Evolutionary conservation across 495 filamentous ascomycete genomes (phyloP).

Genomic region (Hypoxylon lenormandii): DNA sequence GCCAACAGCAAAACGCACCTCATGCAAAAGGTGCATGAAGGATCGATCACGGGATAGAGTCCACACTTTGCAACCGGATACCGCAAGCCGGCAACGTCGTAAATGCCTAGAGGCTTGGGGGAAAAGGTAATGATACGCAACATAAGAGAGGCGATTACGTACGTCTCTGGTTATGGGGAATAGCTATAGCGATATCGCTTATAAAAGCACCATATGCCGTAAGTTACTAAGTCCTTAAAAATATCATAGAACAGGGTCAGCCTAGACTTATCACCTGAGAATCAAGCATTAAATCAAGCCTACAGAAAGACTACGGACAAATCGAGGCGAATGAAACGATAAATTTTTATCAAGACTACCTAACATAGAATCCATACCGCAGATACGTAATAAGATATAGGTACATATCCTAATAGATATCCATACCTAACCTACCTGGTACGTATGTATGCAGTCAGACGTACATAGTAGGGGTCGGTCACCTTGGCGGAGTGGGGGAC

Average conservation of each 20-base stretch:
- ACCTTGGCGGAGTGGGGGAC: conserved; percentile 33
- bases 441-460: too few species aligned
- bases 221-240: conserved; percentile 3
- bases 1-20: conserved; percentile 8
- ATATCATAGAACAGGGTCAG: background rate
- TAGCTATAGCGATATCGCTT: background rate
- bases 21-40: conserved; percentile 41
- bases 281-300: conserved; percentile 34
- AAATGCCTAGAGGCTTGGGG: background rate
- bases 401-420: conserved; percentile 13
- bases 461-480: background rate
- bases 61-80: conserved; percentile 15
- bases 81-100: conserved; percentile 16
- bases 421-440: background rate
- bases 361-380: background rate
- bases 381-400: conserved; percentile 26
- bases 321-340: conserved; percentile 27
- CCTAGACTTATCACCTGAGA: conserved; percentile 1
- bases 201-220: conserved; percentile 20
- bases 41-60: conserved; percentile 40
- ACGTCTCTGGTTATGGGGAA: conserved; percentile 19
- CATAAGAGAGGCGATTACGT: background rate
- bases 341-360: conserved; percentile 5
- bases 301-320: conserved; percentile 1
- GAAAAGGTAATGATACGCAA: background rate